Evolutionary conservation across 176 grass and related monocot genomes (phyloP).

Genomic region (Rhynchospora breviuscula): DNA sequence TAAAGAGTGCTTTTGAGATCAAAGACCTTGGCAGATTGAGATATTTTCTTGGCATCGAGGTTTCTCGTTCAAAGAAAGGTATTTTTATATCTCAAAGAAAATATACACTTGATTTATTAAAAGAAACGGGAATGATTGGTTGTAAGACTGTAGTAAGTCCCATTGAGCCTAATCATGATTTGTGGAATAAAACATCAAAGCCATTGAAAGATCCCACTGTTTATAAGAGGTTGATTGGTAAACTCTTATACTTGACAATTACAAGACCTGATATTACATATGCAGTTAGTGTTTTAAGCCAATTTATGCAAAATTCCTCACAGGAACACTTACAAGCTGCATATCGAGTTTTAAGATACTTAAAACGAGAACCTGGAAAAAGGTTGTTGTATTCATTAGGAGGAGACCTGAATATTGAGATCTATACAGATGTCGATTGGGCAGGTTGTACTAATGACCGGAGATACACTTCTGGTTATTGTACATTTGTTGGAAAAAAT

Average conservation of each 20-base stretch:
- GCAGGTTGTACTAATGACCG: not conserved
- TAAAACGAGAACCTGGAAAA: not conserved
- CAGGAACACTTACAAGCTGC: not conserved
- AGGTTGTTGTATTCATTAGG: not conserved
- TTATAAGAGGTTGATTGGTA: not conserved
- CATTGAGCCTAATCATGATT: slow-evolving; percentile 8
- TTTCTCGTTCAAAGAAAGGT: not conserved
- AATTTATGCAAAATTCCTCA: not conserved
- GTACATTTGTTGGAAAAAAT: not conserved
- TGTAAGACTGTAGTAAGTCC: not conserved
- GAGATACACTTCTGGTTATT: not conserved
- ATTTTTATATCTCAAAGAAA: slow-evolving; percentile 7
- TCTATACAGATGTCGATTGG: slow-evolving; percentile 19
- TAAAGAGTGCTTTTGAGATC: not conserved
- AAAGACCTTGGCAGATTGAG: not conserved
- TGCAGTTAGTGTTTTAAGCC: not conserved
- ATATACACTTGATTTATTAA: slow-evolving; percentile 6
- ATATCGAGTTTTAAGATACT: not conserved
- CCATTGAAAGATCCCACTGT: not conserved
- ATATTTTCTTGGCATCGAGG: not conserved
- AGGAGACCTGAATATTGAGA: not conserved
- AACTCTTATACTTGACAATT: slow-evolving; percentile 9
- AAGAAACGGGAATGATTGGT: not conserved
- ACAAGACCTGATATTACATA: not conserved
- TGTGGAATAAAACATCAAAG: not conserved